Percentiles rank a stretch among this genome's conserved stretches.
These are phyloP conservation scores for Gaeumannomyces sp. DNA, from an alignment of 2,329 filamentous ascomycete species.

Conservation along the genomic window DNA sequence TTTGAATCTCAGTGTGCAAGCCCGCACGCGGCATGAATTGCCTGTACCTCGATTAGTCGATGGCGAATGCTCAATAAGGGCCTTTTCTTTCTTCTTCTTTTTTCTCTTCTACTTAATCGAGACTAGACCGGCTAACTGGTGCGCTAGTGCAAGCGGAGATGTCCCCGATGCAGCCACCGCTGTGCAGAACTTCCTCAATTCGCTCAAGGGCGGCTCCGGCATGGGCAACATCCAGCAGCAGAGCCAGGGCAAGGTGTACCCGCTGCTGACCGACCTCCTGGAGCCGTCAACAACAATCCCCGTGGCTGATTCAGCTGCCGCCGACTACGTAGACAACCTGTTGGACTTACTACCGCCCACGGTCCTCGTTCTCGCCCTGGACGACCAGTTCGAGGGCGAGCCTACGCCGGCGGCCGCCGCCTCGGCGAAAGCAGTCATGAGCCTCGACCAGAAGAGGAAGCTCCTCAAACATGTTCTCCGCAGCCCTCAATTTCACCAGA, in stretches of 20 bases:
- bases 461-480: conserved; percentile 76
- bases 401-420: conserved; percentile 62
- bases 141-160: conserved; percentile 49
- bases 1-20: conserved; percentile 3
- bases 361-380: conserved; percentile 61
- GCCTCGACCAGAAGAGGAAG: conserved; percentile 68
- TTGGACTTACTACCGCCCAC: conserved; percentile 73
- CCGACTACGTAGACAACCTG: conserved; percentile 65
- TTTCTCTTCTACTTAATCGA: conserved; percentile 10
- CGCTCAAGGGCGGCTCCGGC: conserved; percentile 56
- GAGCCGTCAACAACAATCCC: conserved; percentile 71
- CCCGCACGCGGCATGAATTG: neutral
- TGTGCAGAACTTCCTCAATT: conserved; percentile 84
- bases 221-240: conserved; percentile 26
- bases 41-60: neutral
- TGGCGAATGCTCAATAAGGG: neutral
- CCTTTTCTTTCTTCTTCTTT: conserved; percentile 20
- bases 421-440: conserved; percentile 68
- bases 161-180: conserved; percentile 65
- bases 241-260: conserved; percentile 60
- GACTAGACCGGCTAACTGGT: conserved; percentile 34
- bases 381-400: conserved; percentile 50
- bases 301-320: conserved; percentile 59
- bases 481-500: conserved; percentile 87
- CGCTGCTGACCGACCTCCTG: conserved; percentile 80